Conservation (phyloP, 2,329 filamentous ascomycete genomes). For the Nemania sp. region DNA sequence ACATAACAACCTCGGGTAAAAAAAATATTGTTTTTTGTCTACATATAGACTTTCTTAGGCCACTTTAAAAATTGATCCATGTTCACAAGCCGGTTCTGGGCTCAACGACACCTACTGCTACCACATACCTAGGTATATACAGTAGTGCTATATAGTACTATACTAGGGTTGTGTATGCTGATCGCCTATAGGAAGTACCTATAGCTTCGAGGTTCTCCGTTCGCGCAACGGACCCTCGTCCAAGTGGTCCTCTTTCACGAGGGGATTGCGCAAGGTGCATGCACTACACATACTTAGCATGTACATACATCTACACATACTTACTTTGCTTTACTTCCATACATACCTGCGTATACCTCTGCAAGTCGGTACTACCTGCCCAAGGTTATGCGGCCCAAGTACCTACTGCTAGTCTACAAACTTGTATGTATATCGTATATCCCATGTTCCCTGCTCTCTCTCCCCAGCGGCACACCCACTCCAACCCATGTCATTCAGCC, state of each 20-base stretch:
- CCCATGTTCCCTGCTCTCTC: slow-evolving; percentile 31
- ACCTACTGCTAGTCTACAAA: too few species aligned
- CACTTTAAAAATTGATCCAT: neutral
- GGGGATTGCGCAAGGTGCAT: slow-evolving; percentile 24
- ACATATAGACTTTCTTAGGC: neutral
- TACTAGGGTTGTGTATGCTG: slow-evolving; percentile 1
- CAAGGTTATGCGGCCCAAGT: too few species aligned
- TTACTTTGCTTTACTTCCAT: too few species aligned
- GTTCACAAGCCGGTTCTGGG: neutral
- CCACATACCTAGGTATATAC: neutral
- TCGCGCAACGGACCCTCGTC: slow-evolving; percentile 26
- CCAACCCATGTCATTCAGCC: slow-evolving; percentile 38
- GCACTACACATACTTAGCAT: slow-evolving; percentile 12
- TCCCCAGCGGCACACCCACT: slow-evolving; percentile 33
- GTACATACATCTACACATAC: too few species aligned
- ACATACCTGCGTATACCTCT: too few species aligned
- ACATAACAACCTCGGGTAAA: neutral
- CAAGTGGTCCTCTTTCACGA: slow-evolving; percentile 30
- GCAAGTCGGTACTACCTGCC: too few species aligned
- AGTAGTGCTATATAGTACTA: neutral
- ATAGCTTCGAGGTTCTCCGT: slow-evolving; percentile 18
- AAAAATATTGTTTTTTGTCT: neutral
- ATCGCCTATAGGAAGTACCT: neutral
- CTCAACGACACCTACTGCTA: neutral
- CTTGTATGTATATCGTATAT: neutral